Conservation (phyloP, 768 basidiomycete genomes). For the Trametes cinnabarina region DNA sequence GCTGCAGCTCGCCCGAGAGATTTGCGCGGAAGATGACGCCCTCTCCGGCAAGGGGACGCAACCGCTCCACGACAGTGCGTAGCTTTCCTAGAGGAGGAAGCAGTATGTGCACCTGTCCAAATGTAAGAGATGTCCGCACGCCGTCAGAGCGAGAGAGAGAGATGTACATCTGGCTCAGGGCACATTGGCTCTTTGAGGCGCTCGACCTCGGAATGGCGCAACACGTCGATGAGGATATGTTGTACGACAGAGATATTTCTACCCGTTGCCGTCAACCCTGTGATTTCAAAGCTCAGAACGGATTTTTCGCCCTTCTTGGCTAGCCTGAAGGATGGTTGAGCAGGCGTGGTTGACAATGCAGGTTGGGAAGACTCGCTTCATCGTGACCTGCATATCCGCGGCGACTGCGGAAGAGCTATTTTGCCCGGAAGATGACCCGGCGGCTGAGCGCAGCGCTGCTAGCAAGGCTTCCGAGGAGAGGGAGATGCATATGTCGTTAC, state of each 20-base stretch:
- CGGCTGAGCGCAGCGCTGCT: constrained; percentile 62
- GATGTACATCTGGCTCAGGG: constrained; percentile 77
- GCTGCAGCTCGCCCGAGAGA: constrained; percentile 51
- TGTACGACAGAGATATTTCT: constrained; percentile 66
- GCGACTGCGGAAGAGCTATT: constrained; percentile 46
- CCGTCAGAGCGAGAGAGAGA: not conserved
- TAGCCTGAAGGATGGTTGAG: constrained; percentile 32
- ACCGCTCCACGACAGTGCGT: constrained; percentile 74
- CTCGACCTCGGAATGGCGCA: constrained; percentile 71
- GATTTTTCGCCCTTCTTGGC: constrained; percentile 85
- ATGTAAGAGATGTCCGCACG: no score
- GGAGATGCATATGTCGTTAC: constrained; percentile 77
- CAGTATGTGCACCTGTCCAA: constrained; percentile 70
- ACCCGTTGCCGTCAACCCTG: constrained; percentile 60
- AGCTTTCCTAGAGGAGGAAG: constrained; percentile 73
- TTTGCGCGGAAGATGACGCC: constrained; percentile 69
- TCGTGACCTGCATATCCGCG: constrained; percentile 60
- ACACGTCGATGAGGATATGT: constrained; percentile 79
- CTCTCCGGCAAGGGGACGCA: constrained; percentile 63
- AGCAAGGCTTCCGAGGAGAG: constrained; percentile 73
- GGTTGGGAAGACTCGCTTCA: constrained; percentile 44
- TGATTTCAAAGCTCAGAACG: constrained; percentile 74
- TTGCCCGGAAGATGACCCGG: constrained; percentile 14
- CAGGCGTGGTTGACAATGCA: no score
- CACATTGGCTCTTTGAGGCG: constrained; percentile 78